Base-by-base conservation (phyloP, 2,329 filamentous ascomycete species). In the Colletotrichum trifolii region DNA sequence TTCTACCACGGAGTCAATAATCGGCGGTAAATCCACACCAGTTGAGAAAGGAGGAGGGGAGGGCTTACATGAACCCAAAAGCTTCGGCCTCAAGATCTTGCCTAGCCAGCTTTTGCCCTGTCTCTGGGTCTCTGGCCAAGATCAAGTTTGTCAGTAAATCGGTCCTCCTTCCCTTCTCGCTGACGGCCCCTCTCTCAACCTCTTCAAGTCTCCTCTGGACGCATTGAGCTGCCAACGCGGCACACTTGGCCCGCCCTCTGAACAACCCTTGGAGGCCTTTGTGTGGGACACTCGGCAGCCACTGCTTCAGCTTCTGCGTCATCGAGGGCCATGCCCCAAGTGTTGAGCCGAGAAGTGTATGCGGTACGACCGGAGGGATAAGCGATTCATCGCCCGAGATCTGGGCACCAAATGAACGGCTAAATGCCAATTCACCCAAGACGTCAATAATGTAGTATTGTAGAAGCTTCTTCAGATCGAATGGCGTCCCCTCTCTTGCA, bases 111-210 rank as follows among this genome's bases (percentile, higher is more conserved):
- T 46, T 59, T 38, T 71, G 70, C 0, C 76, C 75, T 1, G 75
- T 77, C n/a, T 77, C 75, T 1, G 76, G 77, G 55, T 78, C 64
- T 33, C 70, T 74, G 1, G 76, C 75, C 12, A 72, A n/a, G 8
- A 78, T 77, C n/a, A 79, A 55, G 57, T 73, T 75, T 1, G 75
- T 78, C 8, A 79, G 63, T 9, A 78, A 67, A 38, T 77, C 73
- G 42, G 75, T 76, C 15, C 71, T 69, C 54, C 73, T 65, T 6
- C 52, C 55, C 9, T 49, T 57, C 4, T 54, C 61, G 3, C 62
- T 3, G 17, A 17, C 35, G 11, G 39, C 36, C 7, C 33, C 60
- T 2, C 40, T 43, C 13, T 66, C 62, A 8, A 58, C 43, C 10
- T 64, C 53, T 3, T 42, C 12, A 11, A 71, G 62, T 8, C 69